phyloP scores from a whole-genome alignment of 371 early-diverging fungal species.

The Parasitella parasitica region DNA sequence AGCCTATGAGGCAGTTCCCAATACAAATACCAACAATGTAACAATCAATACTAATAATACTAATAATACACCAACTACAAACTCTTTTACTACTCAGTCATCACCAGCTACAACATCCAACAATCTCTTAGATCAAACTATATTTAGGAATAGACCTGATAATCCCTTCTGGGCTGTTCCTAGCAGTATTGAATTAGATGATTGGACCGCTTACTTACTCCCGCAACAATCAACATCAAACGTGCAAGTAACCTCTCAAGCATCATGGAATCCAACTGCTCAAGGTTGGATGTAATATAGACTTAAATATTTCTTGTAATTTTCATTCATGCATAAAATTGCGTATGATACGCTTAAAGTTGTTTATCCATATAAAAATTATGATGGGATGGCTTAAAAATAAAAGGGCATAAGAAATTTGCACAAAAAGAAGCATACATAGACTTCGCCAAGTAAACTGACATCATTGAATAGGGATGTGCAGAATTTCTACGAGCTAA shows the following conservation, averaged over 20 bases:
- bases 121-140: slow-evolving; percentile 11
- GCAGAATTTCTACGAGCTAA: not conserved
- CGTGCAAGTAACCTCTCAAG: not conserved
- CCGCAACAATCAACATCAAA: slow-evolving; percentile 15
- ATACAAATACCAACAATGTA: not conserved
- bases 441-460: too few relatives aligned
- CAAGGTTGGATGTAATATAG: slow-evolving; percentile 4
- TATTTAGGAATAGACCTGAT: slow-evolving; percentile 44
- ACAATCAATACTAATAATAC: not conserved
- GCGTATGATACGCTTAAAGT: too few relatives aligned
- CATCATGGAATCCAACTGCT: not conserved
- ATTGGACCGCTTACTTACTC: slow-evolving; percentile 43
- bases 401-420: too few relatives aligned
- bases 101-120: not conserved
- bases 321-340: too few relatives aligned
- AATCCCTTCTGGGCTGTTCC: slow-evolving; percentile 54
- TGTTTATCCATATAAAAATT: too few relatives aligned
- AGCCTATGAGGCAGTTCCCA: not conserved
- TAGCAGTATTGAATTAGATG: slow-evolving; percentile 46
- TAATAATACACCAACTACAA: not conserved
- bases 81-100: not conserved
- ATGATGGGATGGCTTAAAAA: too few relatives aligned
- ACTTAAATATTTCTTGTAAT: too few relatives aligned
- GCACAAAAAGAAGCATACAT: too few relatives aligned
- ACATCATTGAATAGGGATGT: not conserved